Evolutionary conservation across 257 asterid species (phyloP).

Genomic region (Knoxia roxburghii): DNA sequence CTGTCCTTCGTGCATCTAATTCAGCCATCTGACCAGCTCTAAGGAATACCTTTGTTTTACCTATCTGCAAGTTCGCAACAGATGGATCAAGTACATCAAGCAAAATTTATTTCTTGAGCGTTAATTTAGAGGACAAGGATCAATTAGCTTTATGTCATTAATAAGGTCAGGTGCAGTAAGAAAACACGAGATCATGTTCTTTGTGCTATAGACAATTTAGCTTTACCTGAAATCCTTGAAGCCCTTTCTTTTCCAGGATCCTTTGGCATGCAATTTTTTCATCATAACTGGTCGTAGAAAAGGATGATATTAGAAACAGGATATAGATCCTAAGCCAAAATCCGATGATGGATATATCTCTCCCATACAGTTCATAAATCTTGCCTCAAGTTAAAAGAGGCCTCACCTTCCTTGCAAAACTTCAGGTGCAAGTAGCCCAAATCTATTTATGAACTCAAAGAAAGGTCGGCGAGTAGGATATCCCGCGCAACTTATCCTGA

Average conservation of each 20-base stretch:
- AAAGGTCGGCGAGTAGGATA: conserved; percentile 97
- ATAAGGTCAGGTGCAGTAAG: not conserved
- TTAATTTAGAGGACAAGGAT: not conserved
- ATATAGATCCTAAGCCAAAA: conserved; percentile 8
- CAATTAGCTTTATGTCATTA: not conserved
- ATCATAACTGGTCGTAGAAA: conserved; percentile 58
- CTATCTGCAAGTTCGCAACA: conserved; percentile 46
- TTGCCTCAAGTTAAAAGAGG: conserved; percentile 19
- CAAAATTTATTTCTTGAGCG: not conserved
- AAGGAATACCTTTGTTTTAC: conserved; percentile 94
- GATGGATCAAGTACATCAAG: not conserved
- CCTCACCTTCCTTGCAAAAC: conserved; percentile 70
- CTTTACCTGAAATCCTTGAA: conserved; percentile 84
- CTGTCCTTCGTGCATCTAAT: conserved; percentile 88
- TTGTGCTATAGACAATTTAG: conserved; percentile 2
- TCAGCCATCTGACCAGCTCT: conserved; percentile 99
- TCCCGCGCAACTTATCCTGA: conserved; percentile 97
- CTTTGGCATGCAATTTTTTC: conserved; percentile 76
- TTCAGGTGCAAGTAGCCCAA: conserved; percentile 95
- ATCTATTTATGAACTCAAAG: conserved; percentile 87
- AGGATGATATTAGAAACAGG: conserved; percentile 18
- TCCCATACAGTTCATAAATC: conserved; percentile 7
- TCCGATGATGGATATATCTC: not conserved
- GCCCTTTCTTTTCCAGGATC: conserved; percentile 86
- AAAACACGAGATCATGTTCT: not conserved